These are phyloP conservation scores for Cornus kousa DNA, from an alignment of 148 eudicot species.

Conservation along the genomic window DNA sequence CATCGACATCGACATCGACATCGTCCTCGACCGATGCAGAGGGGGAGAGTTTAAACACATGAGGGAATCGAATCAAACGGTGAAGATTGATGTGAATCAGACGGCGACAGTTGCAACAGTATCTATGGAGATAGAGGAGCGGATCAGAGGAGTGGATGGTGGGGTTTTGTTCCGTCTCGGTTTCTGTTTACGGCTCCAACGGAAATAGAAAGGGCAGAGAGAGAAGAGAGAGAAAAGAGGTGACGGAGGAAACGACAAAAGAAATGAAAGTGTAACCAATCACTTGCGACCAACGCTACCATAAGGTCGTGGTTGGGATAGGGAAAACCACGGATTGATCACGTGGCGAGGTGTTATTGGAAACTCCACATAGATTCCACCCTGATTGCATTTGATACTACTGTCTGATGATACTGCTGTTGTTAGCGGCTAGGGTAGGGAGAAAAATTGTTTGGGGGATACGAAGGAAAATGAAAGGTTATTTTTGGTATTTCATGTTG, in stretches of 20 bases:
- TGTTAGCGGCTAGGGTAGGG: too few relatives aligned
- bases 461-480: too few relatives aligned
- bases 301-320: neutral
- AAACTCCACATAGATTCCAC: too few relatives aligned
- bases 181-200: neutral
- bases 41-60: too few relatives aligned
- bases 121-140: neutral
- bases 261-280: slow-evolving; percentile 8
- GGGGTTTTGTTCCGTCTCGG: too few relatives aligned
- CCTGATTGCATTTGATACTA: too few relatives aligned
- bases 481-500: too few relatives aligned
- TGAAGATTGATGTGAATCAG: slow-evolving; percentile 3
- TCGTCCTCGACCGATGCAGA: neutral
- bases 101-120: slow-evolving; percentile 13
- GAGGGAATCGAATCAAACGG: slow-evolving; percentile 13
- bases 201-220: neutral
- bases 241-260: slow-evolving; percentile 6
- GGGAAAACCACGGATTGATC: neutral
- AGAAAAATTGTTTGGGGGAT: too few relatives aligned
- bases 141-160: neutral
- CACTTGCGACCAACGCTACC: neutral
- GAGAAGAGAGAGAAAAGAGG: neutral
- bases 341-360: neutral
- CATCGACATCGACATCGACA: too few relatives aligned
- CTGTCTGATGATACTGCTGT: too few relatives aligned